Conservation (phyloP, 148 eudicot species). For the Heliosperma pusillum region DNA sequence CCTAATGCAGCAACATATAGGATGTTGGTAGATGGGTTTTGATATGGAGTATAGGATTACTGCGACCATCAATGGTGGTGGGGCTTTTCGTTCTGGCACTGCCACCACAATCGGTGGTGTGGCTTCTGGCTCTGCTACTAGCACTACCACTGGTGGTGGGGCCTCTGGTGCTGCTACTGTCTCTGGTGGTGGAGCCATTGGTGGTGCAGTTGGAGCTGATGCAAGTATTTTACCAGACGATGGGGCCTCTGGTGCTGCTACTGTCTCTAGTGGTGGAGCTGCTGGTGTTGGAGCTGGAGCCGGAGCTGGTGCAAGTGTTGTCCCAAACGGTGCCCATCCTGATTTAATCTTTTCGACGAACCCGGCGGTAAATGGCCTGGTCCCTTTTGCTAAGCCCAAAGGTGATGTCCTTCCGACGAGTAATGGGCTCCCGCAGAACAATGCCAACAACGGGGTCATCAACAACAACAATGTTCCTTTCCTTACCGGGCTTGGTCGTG, state of each 20-base stretch:
- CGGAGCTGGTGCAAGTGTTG: not conserved
- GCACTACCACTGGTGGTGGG: not conserved
- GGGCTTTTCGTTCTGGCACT: not conserved
- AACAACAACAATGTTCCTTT: conserved; percentile 88
- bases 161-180: not conserved
- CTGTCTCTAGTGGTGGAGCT: not conserved
- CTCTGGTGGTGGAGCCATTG: not conserved
- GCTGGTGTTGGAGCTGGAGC: not conserved
- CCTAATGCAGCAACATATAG: conserved; percentile 89
- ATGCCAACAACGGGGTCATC: conserved; percentile 45
- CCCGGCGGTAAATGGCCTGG: conserved; percentile 74
- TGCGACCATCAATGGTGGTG: not conserved
- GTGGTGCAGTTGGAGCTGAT: not conserved
- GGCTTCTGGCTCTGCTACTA: not conserved
- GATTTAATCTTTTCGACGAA: conserved; percentile 53
- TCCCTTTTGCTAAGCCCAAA: conserved; percentile 85
- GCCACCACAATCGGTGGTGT: not conserved
- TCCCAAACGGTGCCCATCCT: not conserved
- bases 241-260: not conserved
- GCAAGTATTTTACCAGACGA: not conserved
- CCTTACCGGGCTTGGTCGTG: conserved; percentile 81
- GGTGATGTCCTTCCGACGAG: conserved; percentile 66
- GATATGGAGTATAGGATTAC: conserved; percentile 19
- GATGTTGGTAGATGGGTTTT: conserved; percentile 82
- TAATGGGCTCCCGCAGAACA: conserved; percentile 58